Conservation (phyloP, 305 asterid genomes). For the Solanum chacoense region DNA sequence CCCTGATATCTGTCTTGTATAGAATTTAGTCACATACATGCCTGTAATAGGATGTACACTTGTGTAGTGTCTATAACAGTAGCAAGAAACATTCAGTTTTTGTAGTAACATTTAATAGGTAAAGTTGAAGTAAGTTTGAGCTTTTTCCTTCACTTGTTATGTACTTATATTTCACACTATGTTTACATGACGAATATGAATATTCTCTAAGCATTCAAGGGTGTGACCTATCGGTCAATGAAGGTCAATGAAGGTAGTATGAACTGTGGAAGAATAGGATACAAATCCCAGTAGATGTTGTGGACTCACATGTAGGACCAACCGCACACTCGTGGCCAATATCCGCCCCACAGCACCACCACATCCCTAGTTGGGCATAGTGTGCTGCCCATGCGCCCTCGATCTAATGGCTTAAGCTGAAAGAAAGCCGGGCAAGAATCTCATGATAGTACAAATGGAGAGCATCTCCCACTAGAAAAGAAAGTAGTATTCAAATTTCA, state of each 20-base stretch:
- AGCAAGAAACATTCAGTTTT: neutral
- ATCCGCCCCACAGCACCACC: neutral
- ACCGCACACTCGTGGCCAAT: neutral
- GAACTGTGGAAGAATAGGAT: neutral
- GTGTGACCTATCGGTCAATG: neutral
- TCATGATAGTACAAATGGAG: no score
- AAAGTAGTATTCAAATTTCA: no score
- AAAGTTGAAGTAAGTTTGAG: neutral
- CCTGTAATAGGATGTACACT: conserved; percentile 5
- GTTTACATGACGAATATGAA: neutral
- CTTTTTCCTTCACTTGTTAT: neutral
- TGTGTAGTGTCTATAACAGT: neutral
- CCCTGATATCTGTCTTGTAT: conserved; percentile 28
- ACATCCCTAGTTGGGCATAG: neutral
- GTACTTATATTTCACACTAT: neutral
- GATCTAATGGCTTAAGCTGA: neutral
- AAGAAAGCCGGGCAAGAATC: no score
- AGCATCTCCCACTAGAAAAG: no score
- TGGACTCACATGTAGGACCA: neutral
- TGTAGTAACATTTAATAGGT: neutral
- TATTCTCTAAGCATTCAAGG: neutral
- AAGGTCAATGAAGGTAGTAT: neutral
- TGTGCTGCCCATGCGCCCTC: neutral
- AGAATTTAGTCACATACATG: conserved; percentile 21
- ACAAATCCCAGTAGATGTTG: neutral